Percentiles rank a stretch among this genome's conserved stretches.
These are phyloP conservation scores for Herpetospermum pedunculosum DNA, from an alignment of 306 rosid genomes.

Conservation along the genomic window DNA sequence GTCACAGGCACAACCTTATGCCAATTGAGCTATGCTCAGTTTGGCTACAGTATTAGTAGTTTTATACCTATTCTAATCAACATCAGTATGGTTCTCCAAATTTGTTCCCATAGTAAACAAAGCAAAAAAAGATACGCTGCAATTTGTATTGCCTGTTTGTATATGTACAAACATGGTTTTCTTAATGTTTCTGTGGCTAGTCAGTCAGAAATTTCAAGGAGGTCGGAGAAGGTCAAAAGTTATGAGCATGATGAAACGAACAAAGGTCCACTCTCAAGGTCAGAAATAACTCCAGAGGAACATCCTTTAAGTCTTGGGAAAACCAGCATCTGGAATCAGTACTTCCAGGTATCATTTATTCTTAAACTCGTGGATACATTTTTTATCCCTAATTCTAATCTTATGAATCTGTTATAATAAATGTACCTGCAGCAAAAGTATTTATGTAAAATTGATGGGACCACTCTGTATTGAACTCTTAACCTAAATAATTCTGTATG, in stretches of 20 bases:
- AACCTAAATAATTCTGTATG: background rate
- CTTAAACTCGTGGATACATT: background rate
- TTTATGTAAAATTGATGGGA: background rate
- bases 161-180: constrained; percentile 28
- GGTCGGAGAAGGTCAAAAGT: constrained; percentile 40
- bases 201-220: constrained; percentile 97
- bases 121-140: background rate
- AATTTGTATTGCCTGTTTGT: constrained; percentile 5
- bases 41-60: background rate
- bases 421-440: background rate
- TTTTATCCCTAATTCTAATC: background rate
- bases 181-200: constrained; percentile 92
- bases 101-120: background rate
- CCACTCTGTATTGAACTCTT: background rate
- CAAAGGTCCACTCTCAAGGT: constrained; percentile 70
- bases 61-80: background rate
- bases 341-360: constrained; percentile 63
- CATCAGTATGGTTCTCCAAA: background rate
- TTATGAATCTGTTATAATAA: background rate
- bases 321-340: constrained; percentile 93
- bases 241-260: constrained; percentile 46
- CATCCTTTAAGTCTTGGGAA: constrained; percentile 98
- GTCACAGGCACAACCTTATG: no score
- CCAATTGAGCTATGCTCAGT: no score
- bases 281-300: constrained; percentile 80